Evolutionary conservation across 129 eudicot genomes (phyloP).

Genomic region (Silybum marianum): DNA sequence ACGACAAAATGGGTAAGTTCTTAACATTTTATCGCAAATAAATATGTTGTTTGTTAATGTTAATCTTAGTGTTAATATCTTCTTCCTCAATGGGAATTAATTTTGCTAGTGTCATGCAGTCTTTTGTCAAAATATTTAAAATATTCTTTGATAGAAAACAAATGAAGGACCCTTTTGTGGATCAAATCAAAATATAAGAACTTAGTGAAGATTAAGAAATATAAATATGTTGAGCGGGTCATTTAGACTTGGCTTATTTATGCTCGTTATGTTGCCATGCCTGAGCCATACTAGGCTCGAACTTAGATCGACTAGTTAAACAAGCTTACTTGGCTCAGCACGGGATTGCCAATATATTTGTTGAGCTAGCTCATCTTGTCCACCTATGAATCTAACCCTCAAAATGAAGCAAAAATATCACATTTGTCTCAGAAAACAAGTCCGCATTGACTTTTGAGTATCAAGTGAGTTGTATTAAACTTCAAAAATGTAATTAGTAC

Average conservation of each 20-base stretch:
- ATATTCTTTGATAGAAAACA: not conserved
- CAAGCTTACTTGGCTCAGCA: not conserved
- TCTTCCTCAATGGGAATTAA: not conserved
- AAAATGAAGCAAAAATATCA: no score
- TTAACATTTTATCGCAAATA: not conserved
- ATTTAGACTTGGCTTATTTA: not conserved
- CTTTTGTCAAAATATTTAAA: not conserved
- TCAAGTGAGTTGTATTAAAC: not conserved
- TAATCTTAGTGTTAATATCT: slow-evolving; percentile 1
- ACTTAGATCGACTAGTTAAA: not conserved
- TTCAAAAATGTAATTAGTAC: not conserved
- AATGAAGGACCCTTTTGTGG: not conserved
- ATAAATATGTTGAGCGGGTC: not conserved
- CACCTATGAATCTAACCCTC: not conserved
- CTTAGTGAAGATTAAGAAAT: not conserved
- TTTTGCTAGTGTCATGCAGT: not conserved
- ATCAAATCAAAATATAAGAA: no score
- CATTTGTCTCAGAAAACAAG: not conserved
- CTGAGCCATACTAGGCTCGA: no score
- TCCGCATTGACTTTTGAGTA: not conserved
- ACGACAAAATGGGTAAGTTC: slow-evolving; percentile 78
- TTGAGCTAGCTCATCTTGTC: not conserved
- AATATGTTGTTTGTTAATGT: not conserved
- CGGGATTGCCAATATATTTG: not conserved
- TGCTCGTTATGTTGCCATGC: not conserved